A percentile compares a stretch with the other conserved stretches of the same genome.
These are phyloP conservation scores for Mycena latifolia DNA, from an alignment of 768 basidiomycete species.

Conservation along the genomic window DNA sequence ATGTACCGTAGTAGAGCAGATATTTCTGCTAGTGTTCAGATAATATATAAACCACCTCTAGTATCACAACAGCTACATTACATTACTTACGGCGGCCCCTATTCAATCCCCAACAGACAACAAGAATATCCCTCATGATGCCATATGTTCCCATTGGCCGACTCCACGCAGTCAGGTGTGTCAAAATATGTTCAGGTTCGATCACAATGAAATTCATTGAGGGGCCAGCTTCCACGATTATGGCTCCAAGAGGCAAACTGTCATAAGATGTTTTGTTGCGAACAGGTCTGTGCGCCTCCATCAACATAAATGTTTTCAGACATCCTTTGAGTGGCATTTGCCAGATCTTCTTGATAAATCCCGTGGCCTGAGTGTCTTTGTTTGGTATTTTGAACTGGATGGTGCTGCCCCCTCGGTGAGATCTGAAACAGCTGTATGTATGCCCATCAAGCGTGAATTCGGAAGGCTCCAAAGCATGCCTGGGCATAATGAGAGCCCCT, in stretches of 20 bases:
- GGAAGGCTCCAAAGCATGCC: neutral
- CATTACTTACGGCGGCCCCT: neutral
- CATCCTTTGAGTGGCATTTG: conserved; percentile 8
- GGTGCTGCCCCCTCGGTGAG: conserved; percentile 4
- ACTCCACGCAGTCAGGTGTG: neutral
- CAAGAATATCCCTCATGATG: neutral
- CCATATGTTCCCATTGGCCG: conserved; percentile 10
- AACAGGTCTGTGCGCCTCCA: neutral
- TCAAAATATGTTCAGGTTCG: neutral
- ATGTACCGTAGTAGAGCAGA: no score
- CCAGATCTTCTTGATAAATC: conserved; percentile 12
- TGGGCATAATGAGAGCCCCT: neutral
- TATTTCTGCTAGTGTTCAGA: no score
- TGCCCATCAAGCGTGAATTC: conserved; percentile 5
- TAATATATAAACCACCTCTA: no score
- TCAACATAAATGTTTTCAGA: conserved; percentile 1
- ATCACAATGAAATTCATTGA: neutral
- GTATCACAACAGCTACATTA: no score
- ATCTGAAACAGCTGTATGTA: conserved; percentile 4
- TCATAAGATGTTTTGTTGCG: no score
- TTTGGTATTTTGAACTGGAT: conserved; percentile 14
- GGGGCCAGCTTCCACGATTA: neutral
- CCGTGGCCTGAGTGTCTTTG: neutral
- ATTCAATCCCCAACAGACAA: neutral
- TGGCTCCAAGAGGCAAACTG: neutral